Conservation (phyloP, 1,284 basidiomycete species). For the Malassezia vespertilionis region DNA sequence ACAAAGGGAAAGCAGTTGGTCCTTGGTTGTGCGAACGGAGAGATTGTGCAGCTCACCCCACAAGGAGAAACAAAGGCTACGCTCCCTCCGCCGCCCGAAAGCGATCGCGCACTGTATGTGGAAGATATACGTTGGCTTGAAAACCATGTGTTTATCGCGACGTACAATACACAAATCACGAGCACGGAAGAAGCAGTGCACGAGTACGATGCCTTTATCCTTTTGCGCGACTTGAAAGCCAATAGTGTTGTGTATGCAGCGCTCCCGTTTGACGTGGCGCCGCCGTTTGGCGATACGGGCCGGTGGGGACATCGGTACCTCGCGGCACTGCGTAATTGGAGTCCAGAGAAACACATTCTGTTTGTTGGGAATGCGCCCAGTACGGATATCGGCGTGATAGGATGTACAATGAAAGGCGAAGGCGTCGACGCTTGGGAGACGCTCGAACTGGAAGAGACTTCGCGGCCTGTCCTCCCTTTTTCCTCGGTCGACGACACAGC, state of each 20-base stretch:
- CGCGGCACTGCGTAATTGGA: slow-evolving; percentile 57
- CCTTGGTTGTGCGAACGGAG: slow-evolving; percentile 61
- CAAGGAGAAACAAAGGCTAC: slow-evolving; percentile 53
- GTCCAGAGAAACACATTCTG: slow-evolving; percentile 56
- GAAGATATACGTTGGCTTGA: slow-evolving; percentile 60
- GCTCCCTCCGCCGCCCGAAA: slow-evolving; percentile 7
- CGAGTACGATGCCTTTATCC: slow-evolving; percentile 55
- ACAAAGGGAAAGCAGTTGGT: slow-evolving; percentile 75
- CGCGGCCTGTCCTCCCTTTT: slow-evolving; percentile 58
- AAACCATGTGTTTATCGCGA: slow-evolving; percentile 61
- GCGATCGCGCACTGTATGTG: slow-evolving; percentile 53
- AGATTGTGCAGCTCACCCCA: slow-evolving; percentile 61
- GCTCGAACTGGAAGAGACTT: slow-evolving; percentile 63
- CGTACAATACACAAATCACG: slow-evolving; percentile 57
- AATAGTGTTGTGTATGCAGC: slow-evolving; percentile 53
- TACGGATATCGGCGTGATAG: slow-evolving; percentile 64
- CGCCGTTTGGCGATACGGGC: slow-evolving; percentile 54
- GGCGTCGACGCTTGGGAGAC: slow-evolving; percentile 57
- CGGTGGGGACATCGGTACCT: slow-evolving; percentile 56
- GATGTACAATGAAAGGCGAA: slow-evolving; percentile 43
- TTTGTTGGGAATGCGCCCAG: slow-evolving; percentile 64
- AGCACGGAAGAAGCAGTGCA: slow-evolving; percentile 48
- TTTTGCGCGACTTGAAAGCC: slow-evolving; percentile 58
- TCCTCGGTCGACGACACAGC: slow-evolving; percentile 56
- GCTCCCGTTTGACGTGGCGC: slow-evolving; percentile 52